phyloP scores from a whole-genome alignment of 129 eudicot species.

The Ambrosia trifida region DNA sequence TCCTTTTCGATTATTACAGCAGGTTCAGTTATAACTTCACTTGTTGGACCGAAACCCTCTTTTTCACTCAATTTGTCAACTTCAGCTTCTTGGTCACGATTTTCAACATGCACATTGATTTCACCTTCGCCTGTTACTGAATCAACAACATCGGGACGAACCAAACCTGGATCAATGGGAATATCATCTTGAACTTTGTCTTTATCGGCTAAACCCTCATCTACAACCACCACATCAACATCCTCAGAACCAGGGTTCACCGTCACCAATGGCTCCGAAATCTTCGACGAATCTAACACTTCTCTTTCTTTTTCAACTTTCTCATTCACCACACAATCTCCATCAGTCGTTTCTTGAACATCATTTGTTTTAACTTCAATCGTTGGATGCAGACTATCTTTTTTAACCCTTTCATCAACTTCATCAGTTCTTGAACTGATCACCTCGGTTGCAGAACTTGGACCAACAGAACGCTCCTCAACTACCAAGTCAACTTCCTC shows the following conservation, averaged over 20 bases:
- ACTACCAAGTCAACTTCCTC: slow-evolving; percentile 12
- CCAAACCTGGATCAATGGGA: slow-evolving; percentile 19
- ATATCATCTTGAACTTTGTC: slow-evolving; percentile 23
- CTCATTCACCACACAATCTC: slow-evolving; percentile 5
- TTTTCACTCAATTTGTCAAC: slow-evolving; percentile 23
- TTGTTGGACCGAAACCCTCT: slow-evolving; percentile 16
- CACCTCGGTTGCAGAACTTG: not conserved
- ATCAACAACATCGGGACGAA: slow-evolving; percentile 12
- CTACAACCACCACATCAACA: slow-evolving; percentile 26
- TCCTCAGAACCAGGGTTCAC: slow-evolving; percentile 22
- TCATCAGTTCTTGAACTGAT: not conserved
- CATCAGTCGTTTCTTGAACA: slow-evolving; percentile 27
- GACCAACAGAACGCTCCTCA: slow-evolving; percentile 13
- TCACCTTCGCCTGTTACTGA: slow-evolving; percentile 27
- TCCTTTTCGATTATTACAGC: not conserved
- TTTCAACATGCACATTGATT: slow-evolving; percentile 7
- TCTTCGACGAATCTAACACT: slow-evolving; percentile 20
- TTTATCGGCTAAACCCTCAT: slow-evolving; percentile 26
- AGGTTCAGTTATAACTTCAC: slow-evolving; percentile 17
- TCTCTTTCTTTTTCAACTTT: slow-evolving; percentile 30
- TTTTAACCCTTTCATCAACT: slow-evolving; percentile 2
- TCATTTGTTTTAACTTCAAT: not conserved
- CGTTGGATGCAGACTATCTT: slow-evolving; percentile 10
- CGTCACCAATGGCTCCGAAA: slow-evolving; percentile 12
- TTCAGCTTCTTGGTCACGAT: slow-evolving; percentile 16